Conservation (phyloP, 768 basidiomycete species). For the Naganishia vishniacii region DNA sequence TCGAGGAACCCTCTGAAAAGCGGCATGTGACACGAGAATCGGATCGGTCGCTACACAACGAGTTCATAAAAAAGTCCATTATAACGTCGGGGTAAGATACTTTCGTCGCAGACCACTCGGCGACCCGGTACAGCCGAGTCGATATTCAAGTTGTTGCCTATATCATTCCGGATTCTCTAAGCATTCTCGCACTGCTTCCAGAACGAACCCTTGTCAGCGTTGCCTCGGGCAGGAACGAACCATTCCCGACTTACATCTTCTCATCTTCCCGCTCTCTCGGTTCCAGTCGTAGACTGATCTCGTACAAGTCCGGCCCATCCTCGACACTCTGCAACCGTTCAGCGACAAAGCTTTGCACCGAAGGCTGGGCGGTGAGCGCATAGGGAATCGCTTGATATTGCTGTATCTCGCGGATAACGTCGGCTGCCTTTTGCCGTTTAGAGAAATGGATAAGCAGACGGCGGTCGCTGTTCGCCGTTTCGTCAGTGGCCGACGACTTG, state of each 20-base stretch:
- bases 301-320: constrained; percentile 55
- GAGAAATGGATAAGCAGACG: constrained; percentile 76
- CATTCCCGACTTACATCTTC: constrained; percentile 60
- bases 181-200: constrained; percentile 18
- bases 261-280: constrained; percentile 93
- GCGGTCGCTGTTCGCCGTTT: constrained; percentile 8
- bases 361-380: constrained; percentile 66
- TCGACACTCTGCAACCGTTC: constrained; percentile 67
- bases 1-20: no score
- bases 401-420: constrained; percentile 93
- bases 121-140: no score
- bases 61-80: no score
- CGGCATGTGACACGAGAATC: no score
- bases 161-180: constrained; percentile 21
- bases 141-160: not conserved
- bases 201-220: not conserved
- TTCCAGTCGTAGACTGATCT: constrained; percentile 76
- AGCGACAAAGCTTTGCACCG: constrained; percentile 69
- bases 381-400: constrained; percentile 89
- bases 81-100: no score
- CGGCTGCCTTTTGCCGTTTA: constrained; percentile 91
- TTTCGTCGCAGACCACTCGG: no score
- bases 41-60: no score
- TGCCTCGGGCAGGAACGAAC: not conserved
- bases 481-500: not conserved